Base-by-base conservation (phyloP, 768 basidiomycete species). In the Pulveroboletus frians region DNA sequence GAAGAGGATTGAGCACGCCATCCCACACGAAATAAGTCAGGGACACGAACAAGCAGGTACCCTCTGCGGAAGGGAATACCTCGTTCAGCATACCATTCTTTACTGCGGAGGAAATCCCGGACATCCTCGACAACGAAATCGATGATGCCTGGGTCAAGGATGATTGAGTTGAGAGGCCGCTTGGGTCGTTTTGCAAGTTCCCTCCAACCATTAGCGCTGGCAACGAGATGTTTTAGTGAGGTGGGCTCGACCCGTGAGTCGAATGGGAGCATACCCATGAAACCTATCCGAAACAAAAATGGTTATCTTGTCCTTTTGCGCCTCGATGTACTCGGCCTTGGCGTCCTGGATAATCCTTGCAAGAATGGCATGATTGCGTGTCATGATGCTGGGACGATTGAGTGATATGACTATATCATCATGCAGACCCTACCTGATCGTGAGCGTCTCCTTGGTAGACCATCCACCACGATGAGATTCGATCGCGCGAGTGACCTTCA, bases 31-130 rank as follows among this genome's bases (percentile, higher is more conserved):
- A 38, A 39, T 14, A 9, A 27, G 15, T 35, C 8, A 38, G 8
- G 31, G 15, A 20, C 11, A 63, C 69, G 38, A 35, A 76, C 72
- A 18, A 88, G 72, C n/a, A 89, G 75, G 60, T 87, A 88, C 11
- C 89, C 88, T 11, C 88, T 74, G 17, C 87, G 81, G 70, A 86
- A 90, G 1, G 89, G 88, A 50, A 91, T 89, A 0, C 87, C 88
- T 44, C 88, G 80, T 10, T 79, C 78, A 2, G 76, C 59, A 54
- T 91, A 91, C 89, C 89, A 91, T 17, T 68, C 49, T 56, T 82
- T 85, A 55, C 81, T 85, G 9, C 64, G 63, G 46, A 90, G 66
- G 56, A 91, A 91, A 56, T 89, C 85, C 7, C 69, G 69, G 9
- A 84, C 84, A 59, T 92, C 89, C 3, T 79, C 72, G 9, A 89